Evolutionary conservation across 495 filamentous ascomycete species (phyloP).

Genomic region (Xylaria intraflava): DNA sequence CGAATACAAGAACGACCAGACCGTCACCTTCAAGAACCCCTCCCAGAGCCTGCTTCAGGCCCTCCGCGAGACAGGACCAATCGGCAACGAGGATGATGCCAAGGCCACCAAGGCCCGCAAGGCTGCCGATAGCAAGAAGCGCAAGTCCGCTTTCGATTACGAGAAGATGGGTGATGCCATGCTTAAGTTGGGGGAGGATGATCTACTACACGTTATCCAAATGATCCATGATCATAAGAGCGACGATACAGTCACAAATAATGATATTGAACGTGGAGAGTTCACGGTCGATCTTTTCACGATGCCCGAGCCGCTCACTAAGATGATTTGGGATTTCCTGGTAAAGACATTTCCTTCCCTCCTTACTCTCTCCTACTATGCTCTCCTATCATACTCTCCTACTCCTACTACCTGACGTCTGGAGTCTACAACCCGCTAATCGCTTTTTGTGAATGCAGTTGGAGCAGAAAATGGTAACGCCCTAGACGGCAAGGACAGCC

Average conservation of each 20-base stretch:
- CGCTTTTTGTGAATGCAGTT: background rate
- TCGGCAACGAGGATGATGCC: slow-evolving; percentile 63
- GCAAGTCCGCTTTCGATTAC: slow-evolving; percentile 79
- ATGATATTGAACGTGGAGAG: slow-evolving; percentile 94
- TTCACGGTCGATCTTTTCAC: slow-evolving; percentile 99
- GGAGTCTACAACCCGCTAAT: background rate
- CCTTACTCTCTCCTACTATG: background rate
- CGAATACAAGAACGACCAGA: slow-evolving; percentile 78
- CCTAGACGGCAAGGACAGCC: background rate
- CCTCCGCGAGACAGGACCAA: slow-evolving; percentile 74
- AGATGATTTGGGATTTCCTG: slow-evolving; percentile 89
- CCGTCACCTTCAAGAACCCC: slow-evolving; percentile 83
- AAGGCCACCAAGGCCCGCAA: slow-evolving; percentile 52
- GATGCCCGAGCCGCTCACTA: slow-evolving; percentile 70
- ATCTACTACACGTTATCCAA: slow-evolving; percentile 89
- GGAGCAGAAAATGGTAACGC: slow-evolving; percentile 11
- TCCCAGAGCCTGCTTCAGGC: slow-evolving; percentile 67
- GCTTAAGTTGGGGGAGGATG: slow-evolving; percentile 77
- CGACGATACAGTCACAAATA: slow-evolving; percentile 88
- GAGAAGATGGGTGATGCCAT: slow-evolving; percentile 95
- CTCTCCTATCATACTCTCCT: background rate
- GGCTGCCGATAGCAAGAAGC: slow-evolving; percentile 68
- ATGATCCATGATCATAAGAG: slow-evolving; percentile 97
- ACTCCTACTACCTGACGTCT: background rate
- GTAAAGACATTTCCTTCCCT: slow-evolving; percentile 23